A percentile compares a stretch with the other conserved stretches of the same genome.
phyloP scores from a whole-genome alignment of 768 basidiomycete genomes.

The Coprinopsis cinerea region DNA sequence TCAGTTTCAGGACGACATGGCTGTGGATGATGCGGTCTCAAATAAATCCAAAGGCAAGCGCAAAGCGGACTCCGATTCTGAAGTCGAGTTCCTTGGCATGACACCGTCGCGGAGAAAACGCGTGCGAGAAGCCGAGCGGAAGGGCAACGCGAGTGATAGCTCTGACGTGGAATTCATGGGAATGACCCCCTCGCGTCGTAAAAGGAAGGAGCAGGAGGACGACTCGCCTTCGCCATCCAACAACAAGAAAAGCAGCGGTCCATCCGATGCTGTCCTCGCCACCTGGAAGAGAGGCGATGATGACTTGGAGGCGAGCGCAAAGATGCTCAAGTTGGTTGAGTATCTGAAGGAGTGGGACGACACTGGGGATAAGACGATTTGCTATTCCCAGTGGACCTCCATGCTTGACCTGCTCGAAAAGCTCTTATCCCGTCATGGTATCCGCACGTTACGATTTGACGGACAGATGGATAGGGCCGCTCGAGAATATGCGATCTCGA shows the following conservation, averaged over 20 bases:
- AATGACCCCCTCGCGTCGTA: conserved; percentile 1
- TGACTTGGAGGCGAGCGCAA: conserved; percentile 59
- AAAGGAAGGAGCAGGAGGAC: not conserved
- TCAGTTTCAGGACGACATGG: not conserved
- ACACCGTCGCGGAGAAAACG: conserved; percentile 16
- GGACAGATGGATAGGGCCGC: conserved; percentile 56
- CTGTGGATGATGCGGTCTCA: conserved; percentile 11
- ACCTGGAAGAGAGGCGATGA: conserved; percentile 58
- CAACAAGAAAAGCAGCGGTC: conserved; percentile 27
- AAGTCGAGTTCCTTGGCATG: conserved; percentile 18
- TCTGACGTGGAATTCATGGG: conserved; percentile 20
- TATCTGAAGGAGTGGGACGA: conserved; percentile 54
- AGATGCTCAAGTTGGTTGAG: conserved; percentile 55
- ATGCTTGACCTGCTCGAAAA: conserved; percentile 64
- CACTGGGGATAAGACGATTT: conserved; percentile 63
- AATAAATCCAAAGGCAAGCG: conserved; percentile 27
- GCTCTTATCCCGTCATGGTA: conserved; percentile 53
- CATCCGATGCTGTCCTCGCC: conserved; percentile 39
- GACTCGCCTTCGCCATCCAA: conserved; percentile 9
- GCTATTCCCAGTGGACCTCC: conserved; percentile 72
- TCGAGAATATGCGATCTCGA: conserved; percentile 43
- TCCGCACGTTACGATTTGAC: conserved; percentile 56
- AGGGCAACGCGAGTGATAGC: conserved; percentile 15
- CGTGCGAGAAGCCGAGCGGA: conserved; percentile 13
- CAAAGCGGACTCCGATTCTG: conserved; percentile 18